These are phyloP conservation scores for Aspergillus sp. DNA, from an alignment of 2,329 filamentous ascomycete genomes.

Conservation along the genomic window DNA sequence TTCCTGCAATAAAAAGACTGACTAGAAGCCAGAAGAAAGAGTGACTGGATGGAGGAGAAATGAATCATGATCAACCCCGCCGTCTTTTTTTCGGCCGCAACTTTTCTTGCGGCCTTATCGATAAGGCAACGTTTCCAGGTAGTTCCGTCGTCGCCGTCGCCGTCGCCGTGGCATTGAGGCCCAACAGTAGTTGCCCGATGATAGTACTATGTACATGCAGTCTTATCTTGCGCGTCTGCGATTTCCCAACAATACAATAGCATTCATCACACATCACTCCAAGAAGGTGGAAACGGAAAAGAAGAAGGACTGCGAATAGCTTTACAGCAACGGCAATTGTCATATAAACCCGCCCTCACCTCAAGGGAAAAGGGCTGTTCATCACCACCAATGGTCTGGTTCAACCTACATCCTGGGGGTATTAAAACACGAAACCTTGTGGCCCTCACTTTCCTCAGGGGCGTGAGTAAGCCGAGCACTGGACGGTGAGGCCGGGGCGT, in stretches of 20 bases:
- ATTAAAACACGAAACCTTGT: background rate
- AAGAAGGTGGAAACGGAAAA: too few relatives aligned
- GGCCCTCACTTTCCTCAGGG: background rate
- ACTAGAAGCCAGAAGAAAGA: background rate
- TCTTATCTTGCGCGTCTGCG: background rate
- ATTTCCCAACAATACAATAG: background rate
- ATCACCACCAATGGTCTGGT: background rate
- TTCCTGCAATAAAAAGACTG: background rate
- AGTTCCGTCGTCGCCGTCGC: background rate
- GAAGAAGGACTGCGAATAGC: background rate
- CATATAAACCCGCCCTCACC: background rate
- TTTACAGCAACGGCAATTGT: background rate
- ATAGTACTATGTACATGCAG: conserved; percentile 6
- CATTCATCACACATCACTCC: too few relatives aligned
- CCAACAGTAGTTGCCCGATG: background rate
- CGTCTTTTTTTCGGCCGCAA: conserved; percentile 7
- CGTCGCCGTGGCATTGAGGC: conserved; percentile 6
- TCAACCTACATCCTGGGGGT: background rate
- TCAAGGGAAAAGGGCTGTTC: background rate
- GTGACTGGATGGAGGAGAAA: background rate
- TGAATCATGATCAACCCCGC: conserved; percentile 10
- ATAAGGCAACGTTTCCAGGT: conserved; percentile 11
- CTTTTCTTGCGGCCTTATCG: conserved; percentile 17
- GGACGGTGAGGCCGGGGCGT: too few relatives aligned
- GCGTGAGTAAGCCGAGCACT: background rate